Evolutionary conservation across 140 eudicot genomes (phyloP).

Genomic region (Oenanthe javanica): DNA sequence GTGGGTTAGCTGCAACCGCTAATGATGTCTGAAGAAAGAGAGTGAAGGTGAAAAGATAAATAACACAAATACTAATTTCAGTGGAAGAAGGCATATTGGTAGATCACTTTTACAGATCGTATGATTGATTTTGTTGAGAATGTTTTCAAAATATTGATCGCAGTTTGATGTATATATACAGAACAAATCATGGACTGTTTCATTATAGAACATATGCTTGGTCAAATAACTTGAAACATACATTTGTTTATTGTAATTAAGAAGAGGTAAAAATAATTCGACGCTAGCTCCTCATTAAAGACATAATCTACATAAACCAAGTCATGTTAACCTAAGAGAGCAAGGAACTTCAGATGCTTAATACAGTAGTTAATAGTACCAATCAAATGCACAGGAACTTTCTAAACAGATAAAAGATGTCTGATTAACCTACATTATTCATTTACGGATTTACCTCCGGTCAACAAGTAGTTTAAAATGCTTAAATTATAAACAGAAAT

Average conservation of each 20-base stretch:
- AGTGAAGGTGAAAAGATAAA: not conserved
- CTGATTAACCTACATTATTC: too few species aligned
- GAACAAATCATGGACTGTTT: not conserved
- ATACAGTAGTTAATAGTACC: too few species aligned
- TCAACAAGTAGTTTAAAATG: not conserved
- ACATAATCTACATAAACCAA: not conserved
- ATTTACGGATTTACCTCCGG: too few species aligned
- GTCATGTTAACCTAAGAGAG: not conserved
- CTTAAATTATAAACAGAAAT: not conserved
- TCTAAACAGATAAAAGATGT: not conserved
- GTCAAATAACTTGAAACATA: not conserved
- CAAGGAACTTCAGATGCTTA: not conserved
- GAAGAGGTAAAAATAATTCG: not conserved
- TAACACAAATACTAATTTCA: not conserved
- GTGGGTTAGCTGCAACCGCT: not conserved
- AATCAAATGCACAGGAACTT: too few species aligned
- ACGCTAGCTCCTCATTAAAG: not conserved
- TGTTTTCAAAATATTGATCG: not conserved
- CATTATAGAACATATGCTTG: not conserved
- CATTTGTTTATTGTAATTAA: not conserved
- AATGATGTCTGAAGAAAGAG: not conserved
- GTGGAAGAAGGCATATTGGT: not conserved
- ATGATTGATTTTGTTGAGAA: not conserved
- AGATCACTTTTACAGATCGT: not conserved
- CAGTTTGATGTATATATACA: not conserved